These are phyloP conservation scores for Xylaria telfairii DNA, from an alignment of 495 filamentous ascomycete genomes.

Conservation along the genomic window DNA sequence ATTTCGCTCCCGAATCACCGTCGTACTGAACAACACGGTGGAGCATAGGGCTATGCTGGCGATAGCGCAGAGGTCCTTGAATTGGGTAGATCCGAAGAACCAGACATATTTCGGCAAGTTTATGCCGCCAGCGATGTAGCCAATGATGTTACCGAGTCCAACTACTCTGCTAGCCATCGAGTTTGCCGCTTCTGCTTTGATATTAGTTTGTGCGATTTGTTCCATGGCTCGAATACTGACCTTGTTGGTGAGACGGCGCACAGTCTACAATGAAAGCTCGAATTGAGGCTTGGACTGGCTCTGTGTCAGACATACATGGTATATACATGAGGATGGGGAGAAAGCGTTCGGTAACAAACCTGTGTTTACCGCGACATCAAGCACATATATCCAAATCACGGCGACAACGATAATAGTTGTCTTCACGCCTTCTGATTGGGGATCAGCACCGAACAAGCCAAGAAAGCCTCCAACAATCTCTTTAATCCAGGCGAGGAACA, in stretches of 20 bases:
- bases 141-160: slow-evolving; percentile 85
- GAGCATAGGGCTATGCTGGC: slow-evolving; percentile 70
- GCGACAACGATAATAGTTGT: slow-evolving; percentile 70
- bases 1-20: slow-evolving; percentile 76
- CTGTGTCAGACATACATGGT: slow-evolving; percentile 15
- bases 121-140: slow-evolving; percentile 81
- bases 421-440: slow-evolving; percentile 64
- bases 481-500: slow-evolving; percentile 80
- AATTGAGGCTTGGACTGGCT: slow-evolving; percentile 80
- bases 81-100: slow-evolving; percentile 83
- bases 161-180: slow-evolving; percentile 83
- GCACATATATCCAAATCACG: slow-evolving; percentile 80
- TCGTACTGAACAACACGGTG: slow-evolving; percentile 71
- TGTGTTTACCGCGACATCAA: slow-evolving; percentile 94
- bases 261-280: slow-evolving; percentile 91
- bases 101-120: slow-evolving; percentile 73
- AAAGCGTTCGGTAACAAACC: slow-evolving; percentile 53
- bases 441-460: slow-evolving; percentile 72
- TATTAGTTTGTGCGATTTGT: not conserved
- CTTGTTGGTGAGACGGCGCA: slow-evolving; percentile 87
- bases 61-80: slow-evolving; percentile 86
- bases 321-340: not conserved
- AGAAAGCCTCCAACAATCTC: slow-evolving; percentile 77
- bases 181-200: slow-evolving; percentile 69
- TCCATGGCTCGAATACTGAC: slow-evolving; percentile 32